These are phyloP conservation scores for Yamadazyma philogaea DNA, from an alignment of 805 yeast species.

Conservation along the genomic window DNA sequence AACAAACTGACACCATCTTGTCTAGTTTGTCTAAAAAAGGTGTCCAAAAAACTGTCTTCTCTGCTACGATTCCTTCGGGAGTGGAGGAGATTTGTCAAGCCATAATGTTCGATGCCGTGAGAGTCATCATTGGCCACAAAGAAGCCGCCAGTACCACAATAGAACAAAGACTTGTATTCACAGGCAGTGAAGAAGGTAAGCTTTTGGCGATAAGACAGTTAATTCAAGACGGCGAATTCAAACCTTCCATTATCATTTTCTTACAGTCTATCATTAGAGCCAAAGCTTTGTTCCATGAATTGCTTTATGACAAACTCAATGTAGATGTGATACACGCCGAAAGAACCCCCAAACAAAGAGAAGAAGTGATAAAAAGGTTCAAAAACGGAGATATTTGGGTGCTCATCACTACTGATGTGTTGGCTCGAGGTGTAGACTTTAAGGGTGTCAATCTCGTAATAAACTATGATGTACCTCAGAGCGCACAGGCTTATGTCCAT, in stretches of 20 bases:
- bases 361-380: constrained; percentile 77
- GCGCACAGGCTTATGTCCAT: constrained; percentile 93
- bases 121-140: constrained; percentile 88
- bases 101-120: constrained; percentile 80
- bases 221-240: constrained; percentile 77
- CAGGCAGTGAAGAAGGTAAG: constrained; percentile 97
- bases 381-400: constrained; percentile 94
- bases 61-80: constrained; percentile 93
- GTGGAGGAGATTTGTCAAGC: constrained; percentile 85
- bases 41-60: constrained; percentile 74
- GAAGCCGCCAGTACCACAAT: constrained; percentile 87
- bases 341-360: constrained; percentile 84
- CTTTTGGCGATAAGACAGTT: constrained; percentile 85
- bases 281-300: constrained; percentile 89
- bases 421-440: constrained; percentile 96
- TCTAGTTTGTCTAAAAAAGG: constrained; percentile 50
- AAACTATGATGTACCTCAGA: constrained; percentile 93
- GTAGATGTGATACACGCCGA: constrained; percentile 97
- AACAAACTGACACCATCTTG: constrained; percentile 85
- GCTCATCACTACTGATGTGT: constrained; percentile 90
- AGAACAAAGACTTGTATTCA: constrained; percentile 76
- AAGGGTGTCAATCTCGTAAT: constrained; percentile 92
- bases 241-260: constrained; percentile 90
- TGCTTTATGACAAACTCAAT: constrained; percentile 84
- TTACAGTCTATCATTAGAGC: constrained; percentile 91